These are phyloP conservation scores for Emmonsia crescens DNA, from an alignment of 2,329 filamentous ascomycete species.

Conservation along the genomic window DNA sequence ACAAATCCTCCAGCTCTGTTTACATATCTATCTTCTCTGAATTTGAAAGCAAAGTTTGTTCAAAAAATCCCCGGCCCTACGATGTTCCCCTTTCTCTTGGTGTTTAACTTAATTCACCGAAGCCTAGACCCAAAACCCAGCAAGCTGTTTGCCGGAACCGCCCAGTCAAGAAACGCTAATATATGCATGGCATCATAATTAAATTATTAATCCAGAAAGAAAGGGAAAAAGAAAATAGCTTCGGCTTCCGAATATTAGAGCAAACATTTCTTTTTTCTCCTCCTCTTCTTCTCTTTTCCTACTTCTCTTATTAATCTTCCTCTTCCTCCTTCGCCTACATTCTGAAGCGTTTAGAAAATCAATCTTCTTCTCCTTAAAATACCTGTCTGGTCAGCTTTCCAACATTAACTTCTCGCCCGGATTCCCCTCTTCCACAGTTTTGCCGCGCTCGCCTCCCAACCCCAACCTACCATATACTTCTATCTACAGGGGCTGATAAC, in stretches of 20 bases:
- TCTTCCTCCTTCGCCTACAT: too few species aligned
- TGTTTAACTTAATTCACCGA: not conserved
- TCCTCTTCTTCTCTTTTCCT: too few species aligned
- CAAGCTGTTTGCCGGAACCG: not conserved
- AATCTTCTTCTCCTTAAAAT: too few species aligned
- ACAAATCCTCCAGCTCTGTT: too few species aligned
- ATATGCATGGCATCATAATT: not conserved
- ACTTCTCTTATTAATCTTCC: too few species aligned
- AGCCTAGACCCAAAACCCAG: not conserved
- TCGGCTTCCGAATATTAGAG: not conserved
- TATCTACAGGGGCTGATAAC: not conserved
- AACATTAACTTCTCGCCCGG: too few species aligned
- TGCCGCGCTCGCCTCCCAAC: not conserved
- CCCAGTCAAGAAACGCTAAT: not conserved
- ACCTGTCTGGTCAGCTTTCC: too few species aligned
- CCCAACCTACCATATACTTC: not conserved
- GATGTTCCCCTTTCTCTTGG: not conserved
- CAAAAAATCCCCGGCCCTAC: not conserved
- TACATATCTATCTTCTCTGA: too few species aligned
- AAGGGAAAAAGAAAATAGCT: not conserved
- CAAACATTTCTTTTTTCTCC: not conserved
- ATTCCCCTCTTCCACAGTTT: not conserved
- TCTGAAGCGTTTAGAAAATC: too few species aligned
- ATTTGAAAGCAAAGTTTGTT: not conserved
- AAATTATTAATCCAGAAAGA: not conserved